phyloP scores from a whole-genome alignment of 257 asterid genomes.

The Primulina huaijiensis region DNA sequence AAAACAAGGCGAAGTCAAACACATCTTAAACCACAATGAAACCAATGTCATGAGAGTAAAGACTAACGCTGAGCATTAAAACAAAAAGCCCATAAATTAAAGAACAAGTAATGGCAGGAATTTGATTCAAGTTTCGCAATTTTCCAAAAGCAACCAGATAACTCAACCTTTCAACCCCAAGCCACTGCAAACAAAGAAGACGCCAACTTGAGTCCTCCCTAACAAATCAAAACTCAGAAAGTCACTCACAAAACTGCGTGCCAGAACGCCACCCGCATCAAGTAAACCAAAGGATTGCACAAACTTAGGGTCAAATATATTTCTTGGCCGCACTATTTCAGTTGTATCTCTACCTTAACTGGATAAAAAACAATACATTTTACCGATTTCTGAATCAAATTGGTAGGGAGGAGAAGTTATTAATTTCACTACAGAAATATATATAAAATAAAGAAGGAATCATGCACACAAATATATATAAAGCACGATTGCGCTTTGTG shows the following conservation, averaged over 20 bases:
- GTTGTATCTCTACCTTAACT: constrained; percentile 25
- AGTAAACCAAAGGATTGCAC: constrained; percentile 6
- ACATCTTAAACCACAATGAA: constrained; percentile 21
- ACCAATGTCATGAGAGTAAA: constrained; percentile 1
- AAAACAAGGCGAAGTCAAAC: too few relatives aligned
- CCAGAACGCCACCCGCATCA: constrained; percentile 28
- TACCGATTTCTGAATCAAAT: constrained; percentile 18
- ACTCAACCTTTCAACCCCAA: constrained; percentile 20
- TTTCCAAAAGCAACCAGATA: constrained; percentile 24
- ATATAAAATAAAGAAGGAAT: constrained; percentile 10
- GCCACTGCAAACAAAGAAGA: constrained; percentile 28
- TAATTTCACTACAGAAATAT: constrained; percentile 29
- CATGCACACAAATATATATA: constrained; percentile 16
- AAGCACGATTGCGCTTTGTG: constrained; percentile 22
- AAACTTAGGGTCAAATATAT: neutral
- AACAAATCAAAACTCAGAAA: constrained; percentile 33
- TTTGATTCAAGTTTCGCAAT: constrained; percentile 21
- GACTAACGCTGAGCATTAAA: neutral
- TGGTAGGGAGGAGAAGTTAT: constrained; percentile 18
- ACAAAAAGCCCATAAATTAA: neutral
- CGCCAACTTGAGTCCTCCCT: constrained; percentile 28
- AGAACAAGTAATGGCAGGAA: neutral
- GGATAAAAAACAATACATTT: constrained; percentile 6
- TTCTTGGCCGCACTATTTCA: constrained; percentile 5
- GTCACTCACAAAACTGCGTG: constrained; percentile 12